phyloP scores from a whole-genome alignment of 2,329 filamentous ascomycete genomes.

The Ophiocordyceps polyrhachis-furcata region DNA sequence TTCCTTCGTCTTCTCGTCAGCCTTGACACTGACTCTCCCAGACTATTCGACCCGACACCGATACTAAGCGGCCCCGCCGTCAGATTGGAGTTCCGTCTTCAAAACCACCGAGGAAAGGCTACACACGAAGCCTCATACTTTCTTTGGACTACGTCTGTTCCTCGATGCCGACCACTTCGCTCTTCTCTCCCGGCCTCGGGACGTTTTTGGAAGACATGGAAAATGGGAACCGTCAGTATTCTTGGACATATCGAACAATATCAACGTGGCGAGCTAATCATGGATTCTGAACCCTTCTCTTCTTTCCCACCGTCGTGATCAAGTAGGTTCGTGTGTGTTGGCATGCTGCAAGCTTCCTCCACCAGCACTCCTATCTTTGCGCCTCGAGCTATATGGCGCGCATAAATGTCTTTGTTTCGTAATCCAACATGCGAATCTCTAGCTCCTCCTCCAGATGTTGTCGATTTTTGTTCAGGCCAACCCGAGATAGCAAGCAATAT shows the following conservation, averaged over 20 bases:
- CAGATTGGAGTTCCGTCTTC: background rate
- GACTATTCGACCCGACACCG: constrained; percentile 20
- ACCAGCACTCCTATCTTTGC: background rate
- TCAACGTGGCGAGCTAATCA: background rate
- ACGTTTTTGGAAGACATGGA: background rate
- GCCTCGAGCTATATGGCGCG: background rate
- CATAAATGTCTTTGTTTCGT: too few species aligned
- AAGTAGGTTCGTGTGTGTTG: background rate
- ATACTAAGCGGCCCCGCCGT: constrained; percentile 9
- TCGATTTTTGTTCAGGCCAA: too few species aligned
- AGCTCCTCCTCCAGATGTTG: too few species aligned
- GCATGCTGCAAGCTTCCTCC: background rate
- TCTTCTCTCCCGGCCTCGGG: background rate
- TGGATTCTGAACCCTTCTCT: background rate
- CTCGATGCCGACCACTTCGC: background rate
- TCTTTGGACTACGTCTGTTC: background rate
- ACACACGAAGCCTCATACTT: background rate
- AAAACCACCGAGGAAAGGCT: background rate
- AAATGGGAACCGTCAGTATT: background rate
- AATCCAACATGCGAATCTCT: too few species aligned
- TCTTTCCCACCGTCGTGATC: background rate
- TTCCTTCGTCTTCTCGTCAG: background rate
- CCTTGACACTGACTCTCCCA: constrained; percentile 2
- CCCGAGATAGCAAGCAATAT: background rate
- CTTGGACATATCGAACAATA: background rate